Evolutionary conservation across 805 yeast genomes (phyloP).

Genomic region (Brettanomyces naardenensis): DNA sequence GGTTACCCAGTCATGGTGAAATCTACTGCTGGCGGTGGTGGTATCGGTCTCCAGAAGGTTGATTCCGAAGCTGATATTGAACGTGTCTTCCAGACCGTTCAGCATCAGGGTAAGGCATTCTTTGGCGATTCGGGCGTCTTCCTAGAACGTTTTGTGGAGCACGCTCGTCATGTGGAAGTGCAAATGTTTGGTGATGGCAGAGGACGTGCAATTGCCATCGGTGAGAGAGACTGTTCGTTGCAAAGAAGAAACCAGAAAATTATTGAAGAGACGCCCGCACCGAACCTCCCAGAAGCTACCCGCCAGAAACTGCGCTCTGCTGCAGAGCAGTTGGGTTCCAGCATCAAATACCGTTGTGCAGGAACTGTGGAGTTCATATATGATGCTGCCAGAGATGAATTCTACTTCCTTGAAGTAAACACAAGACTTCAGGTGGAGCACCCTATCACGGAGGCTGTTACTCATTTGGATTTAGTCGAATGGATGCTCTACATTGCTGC

Average conservation of each 20-base stretch:
- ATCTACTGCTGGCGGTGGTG: slow-evolving; percentile 99
- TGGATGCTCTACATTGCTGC: slow-evolving; percentile 96
- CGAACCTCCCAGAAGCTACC: slow-evolving; percentile 77
- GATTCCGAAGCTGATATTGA: slow-evolving; percentile 75
- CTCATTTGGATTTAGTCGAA: slow-evolving; percentile 91
- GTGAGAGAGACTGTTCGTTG: slow-evolving; percentile 96
- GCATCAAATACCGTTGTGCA: slow-evolving; percentile 89
- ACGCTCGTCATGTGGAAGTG: slow-evolving; percentile 93
- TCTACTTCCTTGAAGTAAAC: slow-evolving; percentile 92
- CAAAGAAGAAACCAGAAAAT: slow-evolving; percentile 96
- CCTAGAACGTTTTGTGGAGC: slow-evolving; percentile 87
- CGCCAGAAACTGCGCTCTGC: slow-evolving; percentile 70
- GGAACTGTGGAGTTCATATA: slow-evolving; percentile 96
- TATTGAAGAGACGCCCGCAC: slow-evolving; percentile 98
- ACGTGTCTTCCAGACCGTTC: slow-evolving; percentile 80
- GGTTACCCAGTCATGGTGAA: slow-evolving; percentile 93
- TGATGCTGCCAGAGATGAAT: slow-evolving; percentile 78
- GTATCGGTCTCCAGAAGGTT: slow-evolving; percentile 93
- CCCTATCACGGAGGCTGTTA: slow-evolving; percentile 92
- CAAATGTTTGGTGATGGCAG: slow-evolving; percentile 95
- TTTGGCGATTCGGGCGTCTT: slow-evolving; percentile 96
- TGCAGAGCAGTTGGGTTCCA: slow-evolving; percentile 73
- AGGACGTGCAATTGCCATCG: slow-evolving; percentile 88
- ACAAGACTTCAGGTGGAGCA: slow-evolving; percentile 97
- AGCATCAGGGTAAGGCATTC: slow-evolving; percentile 88